phyloP scores from a whole-genome alignment of 1,284 basidiomycete genomes.

The Hymenochaete sp. region DNA sequence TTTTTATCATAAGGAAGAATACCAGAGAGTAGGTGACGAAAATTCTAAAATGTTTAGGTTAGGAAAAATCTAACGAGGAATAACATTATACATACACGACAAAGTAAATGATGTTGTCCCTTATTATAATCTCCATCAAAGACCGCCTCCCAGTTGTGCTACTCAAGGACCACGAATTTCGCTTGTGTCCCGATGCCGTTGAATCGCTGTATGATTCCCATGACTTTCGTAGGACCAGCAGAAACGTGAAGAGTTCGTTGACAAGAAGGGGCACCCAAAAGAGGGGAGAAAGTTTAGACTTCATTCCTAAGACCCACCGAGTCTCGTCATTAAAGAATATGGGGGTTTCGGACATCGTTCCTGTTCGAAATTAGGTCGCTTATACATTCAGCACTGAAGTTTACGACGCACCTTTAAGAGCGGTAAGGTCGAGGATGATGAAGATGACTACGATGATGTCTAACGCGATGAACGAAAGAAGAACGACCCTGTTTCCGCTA shows the following conservation, averaged over 20 bases:
- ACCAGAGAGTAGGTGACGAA: neutral
- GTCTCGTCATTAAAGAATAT: too few species aligned
- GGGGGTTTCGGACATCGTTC: too few species aligned
- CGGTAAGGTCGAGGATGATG: neutral
- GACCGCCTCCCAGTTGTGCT: neutral
- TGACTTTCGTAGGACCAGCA: neutral
- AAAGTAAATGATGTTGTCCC: slow-evolving; percentile 5
- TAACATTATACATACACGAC: neutral
- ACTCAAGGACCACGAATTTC: neutral
- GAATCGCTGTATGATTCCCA: neutral
- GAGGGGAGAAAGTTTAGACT: neutral
- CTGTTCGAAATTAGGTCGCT: too few species aligned
- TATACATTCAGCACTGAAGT: too few species aligned
- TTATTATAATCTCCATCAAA: neutral
- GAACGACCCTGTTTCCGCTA: neutral
- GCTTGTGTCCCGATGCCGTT: neutral
- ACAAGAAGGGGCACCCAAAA: slow-evolving; percentile 4
- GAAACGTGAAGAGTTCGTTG: slow-evolving; percentile 1
- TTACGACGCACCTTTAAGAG: neutral
- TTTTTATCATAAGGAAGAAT: neutral
- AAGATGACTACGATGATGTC: neutral
- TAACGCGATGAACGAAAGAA: neutral
- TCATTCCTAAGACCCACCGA: neutral
- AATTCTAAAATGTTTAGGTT: neutral
- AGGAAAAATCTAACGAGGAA: neutral